These are phyloP conservation scores for Debaryomyces hansenii DNA, from an alignment of 805 yeast species.

Conservation along the genomic window DNA sequence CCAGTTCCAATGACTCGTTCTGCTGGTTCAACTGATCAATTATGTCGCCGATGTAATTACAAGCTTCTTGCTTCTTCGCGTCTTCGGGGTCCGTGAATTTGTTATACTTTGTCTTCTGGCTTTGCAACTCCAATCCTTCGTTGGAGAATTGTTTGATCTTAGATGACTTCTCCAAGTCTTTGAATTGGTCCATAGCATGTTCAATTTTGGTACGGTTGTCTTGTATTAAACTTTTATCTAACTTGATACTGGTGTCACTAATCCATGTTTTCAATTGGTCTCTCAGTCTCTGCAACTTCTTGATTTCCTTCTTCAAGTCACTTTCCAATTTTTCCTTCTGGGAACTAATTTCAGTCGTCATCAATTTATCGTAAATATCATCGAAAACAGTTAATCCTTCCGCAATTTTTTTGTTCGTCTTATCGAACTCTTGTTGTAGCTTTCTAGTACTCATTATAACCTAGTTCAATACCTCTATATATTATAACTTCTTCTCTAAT, in stretches of 20 bases:
- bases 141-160: constrained; percentile 92
- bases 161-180: constrained; percentile 88
- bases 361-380: constrained; percentile 80
- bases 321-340: constrained; percentile 92
- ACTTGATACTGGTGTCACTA: constrained; percentile 87
- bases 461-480: background rate
- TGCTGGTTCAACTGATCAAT: constrained; percentile 83
- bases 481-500: background rate
- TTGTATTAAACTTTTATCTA: constrained; percentile 43
- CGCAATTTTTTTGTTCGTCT: constrained; percentile 82
- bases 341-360: constrained; percentile 74
- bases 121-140: constrained; percentile 81
- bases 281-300: constrained; percentile 87
- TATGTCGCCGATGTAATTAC: constrained; percentile 65
- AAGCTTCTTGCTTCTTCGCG: constrained; percentile 72
- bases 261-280: constrained; percentile 97
- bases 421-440: constrained; percentile 78
- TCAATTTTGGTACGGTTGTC: constrained; percentile 74
- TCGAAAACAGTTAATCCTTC: constrained; percentile 91
- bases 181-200: constrained; percentile 94
- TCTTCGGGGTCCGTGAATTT: constrained; percentile 69
- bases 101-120: constrained; percentile 28
- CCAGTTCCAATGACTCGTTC: constrained; percentile 74
- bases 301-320: constrained; percentile 92
- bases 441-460: constrained; percentile 41